Percentiles rank a stretch among this genome's conserved stretches.
These are phyloP conservation scores for Suhomyces kilbournensis DNA, from an alignment of 805 yeast genomes.

Conservation along the genomic window DNA sequence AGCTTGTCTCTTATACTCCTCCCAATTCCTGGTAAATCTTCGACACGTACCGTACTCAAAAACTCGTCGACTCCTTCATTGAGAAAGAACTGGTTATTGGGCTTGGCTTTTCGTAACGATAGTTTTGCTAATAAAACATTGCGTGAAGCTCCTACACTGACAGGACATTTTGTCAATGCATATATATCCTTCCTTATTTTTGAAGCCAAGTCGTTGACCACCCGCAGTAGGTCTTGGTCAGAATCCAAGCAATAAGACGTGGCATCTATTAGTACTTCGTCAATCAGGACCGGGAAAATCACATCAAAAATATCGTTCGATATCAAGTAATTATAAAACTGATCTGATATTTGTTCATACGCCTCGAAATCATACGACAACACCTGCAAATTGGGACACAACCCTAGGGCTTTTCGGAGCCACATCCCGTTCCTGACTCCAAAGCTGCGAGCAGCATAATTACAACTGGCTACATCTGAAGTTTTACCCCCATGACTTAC, in stretches of 20 bases:
- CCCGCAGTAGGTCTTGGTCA: constrained; percentile 6
- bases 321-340: constrained; percentile 60
- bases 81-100: constrained; percentile 58
- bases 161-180: constrained; percentile 54
- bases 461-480: constrained; percentile 89
- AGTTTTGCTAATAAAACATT: constrained; percentile 78
- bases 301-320: constrained; percentile 41
- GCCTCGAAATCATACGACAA: constrained; percentile 72
- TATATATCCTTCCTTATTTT: constrained; percentile 42
- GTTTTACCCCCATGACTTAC: constrained; percentile 59
- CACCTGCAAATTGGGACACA: constrained; percentile 65
- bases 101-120: constrained; percentile 73
- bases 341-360: constrained; percentile 63
- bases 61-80: constrained; percentile 25
- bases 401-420: constrained; percentile 59
- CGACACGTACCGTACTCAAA: constrained; percentile 32
- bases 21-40: constrained; percentile 65
- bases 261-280: constrained; percentile 82
- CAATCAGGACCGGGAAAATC: constrained; percentile 82
- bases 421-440: constrained; percentile 93
- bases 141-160: constrained; percentile 75
- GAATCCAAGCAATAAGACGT: constrained; percentile 24
- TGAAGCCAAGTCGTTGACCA: constrained; percentile 22
- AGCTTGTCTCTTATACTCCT: constrained; percentile 48
- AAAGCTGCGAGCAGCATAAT: constrained; percentile 74